Evolutionary conservation across 1,284 basidiomycete genomes (phyloP).

Genomic region (Marasmius tenuissimus): DNA sequence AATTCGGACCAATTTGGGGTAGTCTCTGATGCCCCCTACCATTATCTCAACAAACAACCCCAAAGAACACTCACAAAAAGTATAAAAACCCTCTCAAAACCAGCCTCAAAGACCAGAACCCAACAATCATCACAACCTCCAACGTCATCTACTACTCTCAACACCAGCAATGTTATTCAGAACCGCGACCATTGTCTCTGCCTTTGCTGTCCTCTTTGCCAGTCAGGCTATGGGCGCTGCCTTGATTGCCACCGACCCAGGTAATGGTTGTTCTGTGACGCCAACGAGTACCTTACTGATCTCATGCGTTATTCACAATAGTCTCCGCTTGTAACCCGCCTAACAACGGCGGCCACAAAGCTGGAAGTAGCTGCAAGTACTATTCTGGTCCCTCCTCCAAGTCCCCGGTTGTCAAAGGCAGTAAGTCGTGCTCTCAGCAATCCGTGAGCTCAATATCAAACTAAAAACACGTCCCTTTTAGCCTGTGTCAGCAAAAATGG

Average conservation of each 20-base stretch:
- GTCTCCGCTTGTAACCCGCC: slow-evolving; percentile 3
- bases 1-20: too few species aligned
- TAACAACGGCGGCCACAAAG: background rate
- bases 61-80: too few species aligned
- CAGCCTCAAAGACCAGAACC: too few species aligned
- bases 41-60: too few species aligned
- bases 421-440: background rate
- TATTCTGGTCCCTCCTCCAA: background rate
- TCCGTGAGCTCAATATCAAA: background rate
- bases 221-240: background rate
- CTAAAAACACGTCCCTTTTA: too few species aligned
- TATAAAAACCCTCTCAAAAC: too few species aligned
- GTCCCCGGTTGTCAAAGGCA: background rate
- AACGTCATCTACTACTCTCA: background rate
- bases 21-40: too few species aligned
- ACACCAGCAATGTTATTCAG: background rate
- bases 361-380: slow-evolving; percentile 4
- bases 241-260: slow-evolving; percentile 3
- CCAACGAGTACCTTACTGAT: background rate
- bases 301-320: background rate
- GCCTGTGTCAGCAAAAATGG: too few species aligned
- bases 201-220: slow-evolving; percentile 1
- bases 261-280: background rate
- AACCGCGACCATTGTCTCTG: background rate
- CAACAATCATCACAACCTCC: background rate